Percentiles rank a stretch among this genome's conserved stretches.
Evolutionary conservation across 768 basidiomycete species (phyloP).

Genomic region (Xerocomus brunneocitrinus): DNA sequence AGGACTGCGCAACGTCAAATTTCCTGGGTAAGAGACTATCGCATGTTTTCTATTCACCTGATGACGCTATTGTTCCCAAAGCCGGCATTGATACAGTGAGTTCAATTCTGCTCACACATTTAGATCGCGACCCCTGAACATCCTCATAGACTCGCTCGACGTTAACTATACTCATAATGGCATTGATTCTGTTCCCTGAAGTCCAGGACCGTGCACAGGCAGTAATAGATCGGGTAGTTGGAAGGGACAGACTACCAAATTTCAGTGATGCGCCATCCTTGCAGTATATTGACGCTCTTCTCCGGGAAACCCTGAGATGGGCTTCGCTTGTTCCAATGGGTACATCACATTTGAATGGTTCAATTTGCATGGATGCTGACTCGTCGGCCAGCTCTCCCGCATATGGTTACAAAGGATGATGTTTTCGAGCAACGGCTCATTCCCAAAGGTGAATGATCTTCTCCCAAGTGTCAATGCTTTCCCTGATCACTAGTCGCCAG

Average conservation of each 20-base stretch:
- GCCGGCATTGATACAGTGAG: slow-evolving; percentile 17
- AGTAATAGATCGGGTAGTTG: slow-evolving; percentile 14
- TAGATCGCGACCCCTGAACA: not conserved
- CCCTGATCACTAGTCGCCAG: slow-evolving; percentile 6
- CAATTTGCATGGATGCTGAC: not conserved
- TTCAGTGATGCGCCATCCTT: slow-evolving; percentile 17
- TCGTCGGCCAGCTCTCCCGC: slow-evolving; percentile 22
- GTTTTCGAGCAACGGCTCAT: slow-evolving; percentile 44
- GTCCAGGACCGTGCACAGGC: slow-evolving; percentile 19
- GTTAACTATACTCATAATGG: slow-evolving; percentile 15
- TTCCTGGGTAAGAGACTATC: slow-evolving; percentile 17
- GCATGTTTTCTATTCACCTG: not conserved
- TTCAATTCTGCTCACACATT: not conserved
- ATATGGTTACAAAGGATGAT: slow-evolving; percentile 34
- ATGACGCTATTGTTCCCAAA: slow-evolving; percentile 1
- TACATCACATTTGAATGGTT: not conserved
- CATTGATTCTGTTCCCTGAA: slow-evolving; percentile 21
- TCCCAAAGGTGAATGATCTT: slow-evolving; percentile 38
- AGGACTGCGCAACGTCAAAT: slow-evolving; percentile 14
- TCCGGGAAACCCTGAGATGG: slow-evolving; percentile 23
- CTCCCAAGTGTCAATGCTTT: not conserved
- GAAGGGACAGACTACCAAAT: slow-evolving; percentile 14
- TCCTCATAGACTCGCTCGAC: slow-evolving; percentile 12
- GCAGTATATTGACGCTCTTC: slow-evolving; percentile 20
- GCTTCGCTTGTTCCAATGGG: slow-evolving; percentile 18